Conservation (phyloP, 2,329 filamentous ascomycete species). For the Amylocarpus encephaloides region DNA sequence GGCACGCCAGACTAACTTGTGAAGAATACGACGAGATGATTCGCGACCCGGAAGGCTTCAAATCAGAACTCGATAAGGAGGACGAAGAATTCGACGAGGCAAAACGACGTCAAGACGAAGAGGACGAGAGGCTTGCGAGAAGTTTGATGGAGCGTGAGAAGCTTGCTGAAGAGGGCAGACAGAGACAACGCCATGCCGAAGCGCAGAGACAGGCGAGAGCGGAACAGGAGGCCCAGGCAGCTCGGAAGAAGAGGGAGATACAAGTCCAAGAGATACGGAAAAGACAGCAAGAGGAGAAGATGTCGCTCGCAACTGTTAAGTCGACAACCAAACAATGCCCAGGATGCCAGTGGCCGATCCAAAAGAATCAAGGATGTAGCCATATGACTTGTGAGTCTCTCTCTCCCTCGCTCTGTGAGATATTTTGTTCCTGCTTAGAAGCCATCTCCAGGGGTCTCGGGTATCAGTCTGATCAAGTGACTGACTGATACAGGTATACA, state of each 20-base stretch:
- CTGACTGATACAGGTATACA: conserved; percentile 12
- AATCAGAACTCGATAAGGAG: conserved; percentile 4
- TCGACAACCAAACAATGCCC: background rate
- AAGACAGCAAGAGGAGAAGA: too few relatives aligned
- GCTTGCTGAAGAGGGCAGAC: conserved; percentile 6
- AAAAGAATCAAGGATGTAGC: conserved; percentile 14
- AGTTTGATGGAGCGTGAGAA: conserved; percentile 1
- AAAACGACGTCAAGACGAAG: conserved; percentile 1
- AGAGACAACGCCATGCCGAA: conserved; percentile 4
- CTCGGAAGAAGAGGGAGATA: background rate
- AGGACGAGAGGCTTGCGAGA: background rate
- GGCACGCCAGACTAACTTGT: conserved; percentile 15
- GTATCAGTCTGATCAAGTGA: conserved; percentile 10
- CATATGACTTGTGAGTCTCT: conserved; percentile 18
- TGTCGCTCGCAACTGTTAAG: too few relatives aligned
- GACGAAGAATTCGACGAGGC: background rate
- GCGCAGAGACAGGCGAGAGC: background rate
- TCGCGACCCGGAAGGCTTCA: conserved; percentile 9
- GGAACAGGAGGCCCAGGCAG: conserved; percentile 1
- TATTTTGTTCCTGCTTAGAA: too few relatives aligned
- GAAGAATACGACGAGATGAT: conserved; percentile 16
- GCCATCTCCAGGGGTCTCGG: background rate
- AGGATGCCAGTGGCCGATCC: conserved; percentile 10
- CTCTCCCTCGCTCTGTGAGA: too few relatives aligned
- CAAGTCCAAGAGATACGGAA: too few relatives aligned